These are phyloP conservation scores for Pestalotiopsis sp. DNA, from an alignment of 2,329 filamentous ascomycete species.

Conservation along the genomic window DNA sequence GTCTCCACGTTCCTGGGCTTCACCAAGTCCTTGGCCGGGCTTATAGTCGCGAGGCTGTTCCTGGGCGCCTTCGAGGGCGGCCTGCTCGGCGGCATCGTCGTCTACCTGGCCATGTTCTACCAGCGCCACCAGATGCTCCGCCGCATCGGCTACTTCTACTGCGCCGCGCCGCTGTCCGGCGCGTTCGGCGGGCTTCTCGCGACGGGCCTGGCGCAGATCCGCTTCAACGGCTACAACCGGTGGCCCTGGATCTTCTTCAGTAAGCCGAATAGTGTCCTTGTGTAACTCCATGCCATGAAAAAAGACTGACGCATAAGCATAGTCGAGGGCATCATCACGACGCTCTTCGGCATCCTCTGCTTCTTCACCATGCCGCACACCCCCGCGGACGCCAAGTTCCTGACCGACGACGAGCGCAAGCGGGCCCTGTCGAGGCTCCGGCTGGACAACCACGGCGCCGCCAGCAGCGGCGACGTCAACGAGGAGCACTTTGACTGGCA, in stretches of 20 bases:
- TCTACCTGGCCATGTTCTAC: conserved; percentile 14
- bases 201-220: conserved; percentile 42
- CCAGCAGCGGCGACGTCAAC: conserved; percentile 2
- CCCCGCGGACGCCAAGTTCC: conserved; percentile 74
- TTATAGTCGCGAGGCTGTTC: conserved; percentile 71
- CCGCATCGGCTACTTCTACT: conserved; percentile 10
- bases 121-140: conserved; percentile 52
- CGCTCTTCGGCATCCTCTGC: conserved; percentile 64
- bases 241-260: conserved; percentile 52
- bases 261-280: conserved; percentile 26
- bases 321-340: conserved; percentile 70
- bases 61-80: conserved; percentile 77
- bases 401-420: conserved; percentile 48
- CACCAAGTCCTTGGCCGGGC: conserved; percentile 61
- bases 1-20: conserved; percentile 73
- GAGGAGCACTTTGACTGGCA: conserved; percentile 13
- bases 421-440: background rate
- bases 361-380: conserved; percentile 86
- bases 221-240: conserved; percentile 26
- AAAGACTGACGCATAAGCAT: conserved; percentile 36
- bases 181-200: conserved; percentile 33
- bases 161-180: conserved; percentile 26
- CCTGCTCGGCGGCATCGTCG: conserved; percentile 50
- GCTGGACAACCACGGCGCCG: conserved; percentile 8
- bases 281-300: background rate